Evolutionary conservation across 768 basidiomycete species (phyloP), one percentile per base, ranked within the genome.

Genomic region (Amanita brunnescens): DNA sequence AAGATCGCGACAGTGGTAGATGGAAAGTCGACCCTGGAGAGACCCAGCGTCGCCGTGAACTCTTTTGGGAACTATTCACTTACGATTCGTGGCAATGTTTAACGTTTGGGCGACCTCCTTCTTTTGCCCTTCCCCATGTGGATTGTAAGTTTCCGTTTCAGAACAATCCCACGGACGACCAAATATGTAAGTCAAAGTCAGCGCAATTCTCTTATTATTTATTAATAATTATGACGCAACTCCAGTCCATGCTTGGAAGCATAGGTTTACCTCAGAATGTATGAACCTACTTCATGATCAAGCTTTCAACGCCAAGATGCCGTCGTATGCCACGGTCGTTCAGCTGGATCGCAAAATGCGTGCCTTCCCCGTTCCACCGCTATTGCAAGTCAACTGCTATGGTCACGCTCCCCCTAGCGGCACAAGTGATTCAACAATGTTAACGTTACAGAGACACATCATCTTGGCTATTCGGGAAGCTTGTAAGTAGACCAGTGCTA

Each of bases 261-360:
- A 85, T 57, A 74, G 79, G 24, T 85, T 83, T 54, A 69, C 75
- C 16, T 78, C 80, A 1, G 81, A 84, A 59, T 85, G 83, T 59
- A 81, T 85, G 79, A 78, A 78, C 33, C 66, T 80, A 5, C 72
- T 85, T 49, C 80, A 83, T 54, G 83, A 85, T 57, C 81, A 85
- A 62, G 83, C 83, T 0, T 85, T 82, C 54, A 81, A 81, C 8
- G 83, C 83, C 21, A 82, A 79, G 63, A 78, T 77, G 48, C 83
- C 83, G 16, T 79, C 79, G 9, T 85, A 85, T 53, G 74, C 79
- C 9, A 82, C 80, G 0, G 74, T 85, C 14, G 67, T 83, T n/a
- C 81, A 83, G 53, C 67, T 84, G 35, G 82, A 84, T 62, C 73
- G 81, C 52, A 82, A 81, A 59, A 68, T 85, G 60, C 76, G 81